A percentile compares a stretch with the other conserved stretches of the same genome.
Evolutionary conservation across 1,284 basidiomycete genomes (phyloP).

Genomic region (Heterobasidion parviporum): DNA sequence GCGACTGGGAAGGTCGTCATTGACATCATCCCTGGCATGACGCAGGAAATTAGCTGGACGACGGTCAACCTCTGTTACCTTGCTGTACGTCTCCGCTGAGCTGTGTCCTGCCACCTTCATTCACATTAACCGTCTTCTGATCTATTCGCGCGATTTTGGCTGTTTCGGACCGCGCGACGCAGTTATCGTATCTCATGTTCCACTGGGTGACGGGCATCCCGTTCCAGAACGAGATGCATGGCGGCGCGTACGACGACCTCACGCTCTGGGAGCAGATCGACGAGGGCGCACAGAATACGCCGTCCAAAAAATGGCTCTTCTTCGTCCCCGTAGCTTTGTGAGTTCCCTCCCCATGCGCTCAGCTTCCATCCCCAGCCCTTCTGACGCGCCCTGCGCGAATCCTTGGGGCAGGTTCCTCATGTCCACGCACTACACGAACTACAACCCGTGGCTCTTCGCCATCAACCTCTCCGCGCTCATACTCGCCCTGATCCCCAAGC

Average conservation of each 20-base stretch:
- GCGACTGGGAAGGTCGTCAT: slow-evolving; percentile 86
- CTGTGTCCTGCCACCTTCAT: background rate
- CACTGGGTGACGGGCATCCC: slow-evolving; percentile 97
- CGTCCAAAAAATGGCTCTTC: slow-evolving; percentile 96
- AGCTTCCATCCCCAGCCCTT: slow-evolving; percentile 2
- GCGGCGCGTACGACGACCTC: slow-evolving; percentile 94
- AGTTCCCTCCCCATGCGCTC: slow-evolving; percentile 25
- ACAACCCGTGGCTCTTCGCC: slow-evolving; percentile 87
- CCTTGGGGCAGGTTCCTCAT: slow-evolving; percentile 70
- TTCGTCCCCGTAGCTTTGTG: slow-evolving; percentile 87
- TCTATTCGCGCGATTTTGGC: background rate
- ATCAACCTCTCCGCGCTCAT: slow-evolving; percentile 86
- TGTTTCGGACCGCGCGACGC: slow-evolving; percentile 3
- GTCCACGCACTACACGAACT: slow-evolving; percentile 97
- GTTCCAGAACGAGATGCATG: slow-evolving; percentile 82
- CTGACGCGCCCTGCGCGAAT: background rate
- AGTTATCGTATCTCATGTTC: slow-evolving; percentile 98
- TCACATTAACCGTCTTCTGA: background rate
- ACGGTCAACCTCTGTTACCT: slow-evolving; percentile 91
- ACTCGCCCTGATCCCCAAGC: slow-evolving; percentile 87
- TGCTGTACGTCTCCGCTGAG: slow-evolving; percentile 48
- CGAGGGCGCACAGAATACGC: slow-evolving; percentile 96
- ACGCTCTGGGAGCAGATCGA: slow-evolving; percentile 99
- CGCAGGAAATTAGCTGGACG: slow-evolving; percentile 93
- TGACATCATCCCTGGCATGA: slow-evolving; percentile 92